Conservation (phyloP, 2,329 filamentous ascomycete species). For the Pyricularia pennisetigena region DNA sequence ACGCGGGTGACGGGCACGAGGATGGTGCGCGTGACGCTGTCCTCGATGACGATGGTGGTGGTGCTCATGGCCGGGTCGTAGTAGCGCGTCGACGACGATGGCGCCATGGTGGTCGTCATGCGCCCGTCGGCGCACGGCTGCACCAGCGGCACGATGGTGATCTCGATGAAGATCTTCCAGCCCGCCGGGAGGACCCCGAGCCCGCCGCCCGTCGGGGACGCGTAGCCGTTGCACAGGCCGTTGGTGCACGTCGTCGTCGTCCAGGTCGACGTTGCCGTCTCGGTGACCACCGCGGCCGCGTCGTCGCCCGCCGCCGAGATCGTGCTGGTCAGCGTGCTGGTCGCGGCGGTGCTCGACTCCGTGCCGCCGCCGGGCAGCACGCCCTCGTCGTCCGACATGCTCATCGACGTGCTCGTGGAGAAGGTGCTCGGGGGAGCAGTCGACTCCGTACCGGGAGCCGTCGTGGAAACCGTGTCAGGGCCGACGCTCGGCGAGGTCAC, state of each 20-base stretch:
- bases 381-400: not conserved
- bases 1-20: constrained; percentile 4
- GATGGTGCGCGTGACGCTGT: constrained; percentile 1
- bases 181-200: not conserved
- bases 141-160: not conserved
- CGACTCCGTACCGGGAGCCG: not conserved
- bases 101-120: constrained; percentile 23
- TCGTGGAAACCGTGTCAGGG: not conserved
- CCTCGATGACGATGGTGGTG: constrained; percentile 3
- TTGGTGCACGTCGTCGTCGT: constrained; percentile 3
- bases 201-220: not conserved
- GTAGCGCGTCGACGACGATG: constrained; percentile 13
- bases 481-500: not conserved
- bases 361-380: not conserved
- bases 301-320: not conserved
- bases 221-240: not conserved
- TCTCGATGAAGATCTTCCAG: constrained; percentile 1
- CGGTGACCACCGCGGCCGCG: not conserved
- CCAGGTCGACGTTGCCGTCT: not conserved
- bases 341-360: not conserved
- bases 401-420: not conserved
- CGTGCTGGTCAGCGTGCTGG: not conserved
- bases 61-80: constrained; percentile 6
- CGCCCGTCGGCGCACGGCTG: constrained; percentile 12
- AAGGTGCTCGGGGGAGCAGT: not conserved